Evolutionary conservation across 805 yeast genomes (phyloP).

Genomic region (Henningerozyma blattae): DNA sequence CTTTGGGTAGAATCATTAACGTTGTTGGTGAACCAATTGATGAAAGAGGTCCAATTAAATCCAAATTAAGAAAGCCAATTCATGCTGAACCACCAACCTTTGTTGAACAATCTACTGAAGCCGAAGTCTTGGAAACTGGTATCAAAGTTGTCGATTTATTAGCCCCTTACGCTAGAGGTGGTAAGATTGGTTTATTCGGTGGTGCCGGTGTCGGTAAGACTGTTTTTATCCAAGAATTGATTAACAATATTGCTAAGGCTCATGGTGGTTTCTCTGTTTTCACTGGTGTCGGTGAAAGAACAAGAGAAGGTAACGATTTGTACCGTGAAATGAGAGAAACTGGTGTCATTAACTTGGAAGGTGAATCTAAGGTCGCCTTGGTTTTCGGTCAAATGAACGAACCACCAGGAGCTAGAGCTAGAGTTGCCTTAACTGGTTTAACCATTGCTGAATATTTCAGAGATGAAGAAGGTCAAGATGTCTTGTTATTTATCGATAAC

Average conservation of each 20-base stretch:
- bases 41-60: constrained; percentile 97
- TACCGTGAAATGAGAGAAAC: constrained; percentile 99
- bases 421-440: constrained; percentile 99
- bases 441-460: constrained; percentile 99
- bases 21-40: constrained; percentile 99
- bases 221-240: constrained; percentile 98
- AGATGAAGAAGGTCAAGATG: constrained; percentile 99
- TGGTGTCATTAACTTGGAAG: constrained; percentile 98
- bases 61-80: constrained; percentile 90
- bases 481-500: constrained; percentile 97
- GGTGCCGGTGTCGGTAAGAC: constrained; percentile 99
- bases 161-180: constrained; percentile 99
- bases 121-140: constrained; percentile 99
- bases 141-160: constrained; percentile 98
- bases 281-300: constrained; percentile 99
- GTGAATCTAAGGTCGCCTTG: constrained; percentile 98
- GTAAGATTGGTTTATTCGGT: constrained; percentile 99
- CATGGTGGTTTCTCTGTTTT: constrained; percentile 99
- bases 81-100: constrained; percentile 97
- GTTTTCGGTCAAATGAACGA: constrained; percentile 99
- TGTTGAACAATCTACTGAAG: constrained; percentile 93
- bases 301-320: constrained; percentile 99
- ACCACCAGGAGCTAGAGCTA: constrained; percentile 99
- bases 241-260: constrained; percentile 99
- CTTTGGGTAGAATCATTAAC: constrained; percentile 96